Percentiles rank a stretch among this genome's conserved stretches.
These are phyloP conservation scores for Protomyces lactucae-debilis DNA, from an alignment of 1,139 yeast species.

Conservation along the genomic window DNA sequence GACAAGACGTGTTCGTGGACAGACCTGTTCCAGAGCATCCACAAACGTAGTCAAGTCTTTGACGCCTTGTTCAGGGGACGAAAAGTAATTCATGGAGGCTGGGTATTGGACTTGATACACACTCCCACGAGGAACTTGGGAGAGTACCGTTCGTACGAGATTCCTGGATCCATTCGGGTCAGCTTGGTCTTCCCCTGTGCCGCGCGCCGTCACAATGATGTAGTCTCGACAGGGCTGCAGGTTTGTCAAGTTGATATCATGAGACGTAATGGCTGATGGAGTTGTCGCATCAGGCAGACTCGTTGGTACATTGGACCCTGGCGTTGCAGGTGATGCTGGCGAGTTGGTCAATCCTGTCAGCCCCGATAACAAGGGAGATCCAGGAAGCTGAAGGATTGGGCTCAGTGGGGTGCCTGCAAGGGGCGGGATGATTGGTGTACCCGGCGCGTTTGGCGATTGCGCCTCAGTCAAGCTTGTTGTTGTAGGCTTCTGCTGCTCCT, in stretches of 20 bases:
- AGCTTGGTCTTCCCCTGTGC: constrained; percentile 11
- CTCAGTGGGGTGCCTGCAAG: neutral
- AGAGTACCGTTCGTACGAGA: constrained; percentile 1
- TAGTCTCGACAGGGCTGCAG: constrained; percentile 9
- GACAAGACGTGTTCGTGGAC: constrained; percentile 8
- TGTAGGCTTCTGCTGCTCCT: neutral
- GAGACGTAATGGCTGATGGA: neutral
- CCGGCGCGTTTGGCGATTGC: neutral
- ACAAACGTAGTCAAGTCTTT: constrained; percentile 4
- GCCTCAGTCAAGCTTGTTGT: neutral
- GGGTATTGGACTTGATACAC: constrained; percentile 15
- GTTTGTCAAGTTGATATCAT: neutral
- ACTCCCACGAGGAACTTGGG: constrained; percentile 8
- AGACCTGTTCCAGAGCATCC: neutral
- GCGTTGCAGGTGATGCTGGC: neutral
- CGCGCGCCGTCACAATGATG: constrained; percentile 13
- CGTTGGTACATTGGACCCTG: neutral
- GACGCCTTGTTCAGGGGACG: constrained; percentile 15
- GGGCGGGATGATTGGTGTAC: neutral
- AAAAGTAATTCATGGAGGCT: constrained; percentile 3
- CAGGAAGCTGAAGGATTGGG: neutral
- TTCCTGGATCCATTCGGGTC: constrained; percentile 12
- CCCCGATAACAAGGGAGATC: no score
- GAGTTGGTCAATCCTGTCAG: neutral
- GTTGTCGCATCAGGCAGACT: neutral